Percentiles rank a stretch among this genome's conserved stretches.
These are phyloP conservation scores for Pythium monospermum DNA, from an alignment of 352 stramenopile species.

Conservation along the genomic window DNA sequence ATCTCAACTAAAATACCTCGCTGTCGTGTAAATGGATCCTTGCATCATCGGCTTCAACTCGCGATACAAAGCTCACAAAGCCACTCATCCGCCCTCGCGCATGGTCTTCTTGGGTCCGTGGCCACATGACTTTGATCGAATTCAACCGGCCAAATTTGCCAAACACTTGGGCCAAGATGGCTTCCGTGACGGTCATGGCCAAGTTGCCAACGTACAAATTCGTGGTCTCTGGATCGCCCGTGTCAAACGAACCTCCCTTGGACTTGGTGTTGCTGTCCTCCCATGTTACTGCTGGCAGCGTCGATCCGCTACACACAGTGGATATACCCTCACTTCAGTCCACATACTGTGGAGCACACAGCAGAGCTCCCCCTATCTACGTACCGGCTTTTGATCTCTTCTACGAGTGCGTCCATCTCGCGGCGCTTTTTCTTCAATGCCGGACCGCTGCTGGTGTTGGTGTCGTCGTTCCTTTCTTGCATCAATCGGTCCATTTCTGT, in stretches of 20 bases:
- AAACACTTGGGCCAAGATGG: slow-evolving; percentile 86
- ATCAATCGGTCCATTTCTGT: slow-evolving; percentile 69
- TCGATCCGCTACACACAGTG: no score
- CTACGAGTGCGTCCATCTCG: slow-evolving; percentile 86
- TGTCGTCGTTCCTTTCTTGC: slow-evolving; percentile 67
- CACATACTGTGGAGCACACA: no score
- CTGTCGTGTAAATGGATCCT: slow-evolving; percentile 59
- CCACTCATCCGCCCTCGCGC: slow-evolving; percentile 87
- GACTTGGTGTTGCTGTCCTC: slow-evolving; percentile 14
- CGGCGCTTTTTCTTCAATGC: slow-evolving; percentile 41
- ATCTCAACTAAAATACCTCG: no score
- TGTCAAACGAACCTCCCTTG: slow-evolving; percentile 76
- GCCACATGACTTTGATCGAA: slow-evolving; percentile 99
- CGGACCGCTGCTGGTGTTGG: slow-evolving; percentile 25
- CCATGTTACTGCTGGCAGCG: neutral
- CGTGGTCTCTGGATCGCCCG: slow-evolving; percentile 82
- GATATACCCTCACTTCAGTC: no score
- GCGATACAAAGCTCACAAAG: slow-evolving; percentile 94
- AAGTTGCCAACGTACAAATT: slow-evolving; percentile 96
- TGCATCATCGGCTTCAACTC: slow-evolving; percentile 80
- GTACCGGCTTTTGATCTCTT: slow-evolving; percentile 84
- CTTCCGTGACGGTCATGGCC: slow-evolving; percentile 89
- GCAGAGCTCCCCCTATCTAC: no score
- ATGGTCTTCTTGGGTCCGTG: slow-evolving; percentile 92
- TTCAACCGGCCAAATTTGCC: slow-evolving; percentile 88